Evolutionary conservation across 2,329 filamentous ascomycete species (phyloP), one percentile per base, ranked within the genome.

Genomic region (Microcyclospora tardicrescens): DNA sequence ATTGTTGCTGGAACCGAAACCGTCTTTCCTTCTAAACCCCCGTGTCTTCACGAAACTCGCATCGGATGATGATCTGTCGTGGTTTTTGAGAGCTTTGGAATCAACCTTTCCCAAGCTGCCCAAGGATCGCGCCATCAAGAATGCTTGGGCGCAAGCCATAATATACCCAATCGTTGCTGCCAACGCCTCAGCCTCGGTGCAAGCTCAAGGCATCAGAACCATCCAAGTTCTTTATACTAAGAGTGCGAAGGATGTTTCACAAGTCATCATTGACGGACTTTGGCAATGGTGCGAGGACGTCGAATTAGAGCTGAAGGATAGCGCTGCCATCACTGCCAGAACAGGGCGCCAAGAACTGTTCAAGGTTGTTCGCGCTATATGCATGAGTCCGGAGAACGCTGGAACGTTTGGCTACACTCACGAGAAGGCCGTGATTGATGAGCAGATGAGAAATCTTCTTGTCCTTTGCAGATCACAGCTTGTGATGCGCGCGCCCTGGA

Each of bases 1-100:
- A 10, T 68, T 93, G 43, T 69, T 71, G 2, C 60, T 78, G 29
- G 77, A 79, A n/a, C 78, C 84, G 0, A 94, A 93, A 57, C 79
- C 83, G 11, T 93, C 89, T 0, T 91, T 93, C 58, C 66, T 96
- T 14, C 69, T 96, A 5, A 94, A 84, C 52, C 73, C 81, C 28
- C 81, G 83, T 44, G 75, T 94, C 5, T 96, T 91, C 61, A 78
- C 79, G 29, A 95, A 94, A 55, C 54, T 94, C 16, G 69, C 72
- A 2, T 63, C 69, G 1, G 77, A 81, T 40, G 82, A 87, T 38
- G 91, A 98, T 51, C 66, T 86, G 14, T 68, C 66, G 38, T 95
- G 91, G 84, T 72, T 84, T 37, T 66, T 79, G 32, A 74, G 77
- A 46, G 80, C 85, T 24, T 65, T 96, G 35, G 65, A 72, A 12